Percentiles rank a stretch among this genome's conserved stretches.
phyloP scores from a whole-genome alignment of 2,329 filamentous ascomycete genomes.

The Nannizzia gypsea region DNA sequence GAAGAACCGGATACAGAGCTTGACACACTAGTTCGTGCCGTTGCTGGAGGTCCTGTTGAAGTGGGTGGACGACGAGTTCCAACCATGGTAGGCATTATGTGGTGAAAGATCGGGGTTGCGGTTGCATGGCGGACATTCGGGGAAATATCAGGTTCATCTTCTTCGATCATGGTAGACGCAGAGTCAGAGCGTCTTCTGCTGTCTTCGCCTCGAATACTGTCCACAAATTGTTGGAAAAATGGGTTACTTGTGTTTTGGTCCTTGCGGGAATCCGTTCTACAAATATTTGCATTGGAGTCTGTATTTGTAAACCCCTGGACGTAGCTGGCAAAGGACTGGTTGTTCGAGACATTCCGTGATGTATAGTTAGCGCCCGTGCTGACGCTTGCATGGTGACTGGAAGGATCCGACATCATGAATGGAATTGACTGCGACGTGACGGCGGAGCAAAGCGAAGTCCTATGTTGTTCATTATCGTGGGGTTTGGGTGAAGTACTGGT shows the following conservation, averaged over 20 bases:
- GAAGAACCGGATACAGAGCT: slow-evolving; percentile 3
- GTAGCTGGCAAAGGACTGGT: slow-evolving; percentile 1
- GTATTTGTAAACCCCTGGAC: background rate
- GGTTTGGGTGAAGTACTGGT: background rate
- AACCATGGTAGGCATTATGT: slow-evolving; percentile 9
- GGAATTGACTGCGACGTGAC: slow-evolving; percentile 14
- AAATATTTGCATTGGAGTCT: background rate
- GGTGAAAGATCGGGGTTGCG: slow-evolving; percentile 18
- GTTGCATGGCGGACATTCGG: slow-evolving; percentile 22
- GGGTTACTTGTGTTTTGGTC: slow-evolving; percentile 14
- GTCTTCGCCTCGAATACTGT: slow-evolving; percentile 12
- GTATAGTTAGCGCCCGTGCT: background rate
- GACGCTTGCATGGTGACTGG: background rate
- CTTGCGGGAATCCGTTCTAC: background rate
- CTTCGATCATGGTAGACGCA: slow-evolving; percentile 20
- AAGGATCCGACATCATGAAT: slow-evolving; percentile 13
- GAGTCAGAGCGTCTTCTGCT: slow-evolving; percentile 15
- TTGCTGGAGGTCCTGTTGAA: background rate
- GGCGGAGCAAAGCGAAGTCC: slow-evolving; percentile 11
- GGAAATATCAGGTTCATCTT: slow-evolving; percentile 21
- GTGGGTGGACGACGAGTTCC: background rate
- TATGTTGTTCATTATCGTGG: slow-evolving; percentile 1
- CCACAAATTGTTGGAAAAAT: slow-evolving; percentile 17
- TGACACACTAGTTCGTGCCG: background rate
- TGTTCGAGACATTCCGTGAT: slow-evolving; percentile 30